Percentiles rank a stretch among this genome's conserved stretches.
These are phyloP conservation scores for Nicotiana obtusifolia DNA, from an alignment of 257 asterid species.

Conservation along the genomic window DNA sequence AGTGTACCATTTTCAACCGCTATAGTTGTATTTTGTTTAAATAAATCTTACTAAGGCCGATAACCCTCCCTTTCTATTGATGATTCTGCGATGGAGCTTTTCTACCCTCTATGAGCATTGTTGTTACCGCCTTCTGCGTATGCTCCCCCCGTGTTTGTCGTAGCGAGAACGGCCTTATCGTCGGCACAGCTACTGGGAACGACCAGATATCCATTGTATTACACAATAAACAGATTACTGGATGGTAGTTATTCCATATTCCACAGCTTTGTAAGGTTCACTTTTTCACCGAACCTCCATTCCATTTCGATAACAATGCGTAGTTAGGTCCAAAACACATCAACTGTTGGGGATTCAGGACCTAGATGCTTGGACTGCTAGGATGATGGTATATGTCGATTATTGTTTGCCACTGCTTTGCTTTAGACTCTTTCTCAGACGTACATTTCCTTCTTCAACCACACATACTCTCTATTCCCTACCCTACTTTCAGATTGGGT, in stretches of 20 bases:
- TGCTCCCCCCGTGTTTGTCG: no score
- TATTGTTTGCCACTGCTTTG: neutral
- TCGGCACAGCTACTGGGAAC: neutral
- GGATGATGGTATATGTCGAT: neutral
- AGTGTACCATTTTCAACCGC: no score
- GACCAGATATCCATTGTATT: neutral
- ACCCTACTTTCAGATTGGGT: neutral
- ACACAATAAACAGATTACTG: neutral
- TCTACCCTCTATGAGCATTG: no score
- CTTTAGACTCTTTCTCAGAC: neutral
- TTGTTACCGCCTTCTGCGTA: no score
- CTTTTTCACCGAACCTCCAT: neutral
- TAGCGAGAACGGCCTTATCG: no score
- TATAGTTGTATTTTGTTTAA: no score
- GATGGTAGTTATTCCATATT: neutral
- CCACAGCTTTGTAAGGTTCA: neutral
- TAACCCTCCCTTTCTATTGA: no score
- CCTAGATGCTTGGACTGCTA: neutral
- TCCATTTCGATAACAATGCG: no score
- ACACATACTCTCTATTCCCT: neutral
- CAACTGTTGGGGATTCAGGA: neutral
- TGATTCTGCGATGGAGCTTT: no score
- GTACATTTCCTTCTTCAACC: neutral
- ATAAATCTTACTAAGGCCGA: no score
- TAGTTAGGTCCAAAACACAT: no score